A percentile compares a stretch with the other conserved stretches of the same genome.
These are phyloP conservation scores for Suillus placidus DNA, from an alignment of 768 basidiomycete genomes.

Conservation along the genomic window DNA sequence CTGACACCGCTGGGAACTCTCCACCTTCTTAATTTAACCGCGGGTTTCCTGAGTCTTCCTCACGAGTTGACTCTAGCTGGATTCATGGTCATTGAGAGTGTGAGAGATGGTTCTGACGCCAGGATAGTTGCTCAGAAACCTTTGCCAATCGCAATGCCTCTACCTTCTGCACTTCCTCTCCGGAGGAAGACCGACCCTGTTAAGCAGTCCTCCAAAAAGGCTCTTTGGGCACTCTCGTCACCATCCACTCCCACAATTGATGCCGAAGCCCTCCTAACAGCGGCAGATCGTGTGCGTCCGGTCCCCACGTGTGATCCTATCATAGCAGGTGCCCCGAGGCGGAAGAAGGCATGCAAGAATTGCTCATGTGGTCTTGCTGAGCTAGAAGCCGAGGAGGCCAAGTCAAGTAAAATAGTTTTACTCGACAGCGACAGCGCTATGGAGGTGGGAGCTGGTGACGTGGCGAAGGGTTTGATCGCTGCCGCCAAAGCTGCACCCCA, in stretches of 20 bases:
- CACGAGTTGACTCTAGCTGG: conserved; percentile 68
- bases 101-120: conserved; percentile 37
- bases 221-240: conserved; percentile 81
- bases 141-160: conserved; percentile 36
- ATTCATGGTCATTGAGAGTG: conserved; percentile 56
- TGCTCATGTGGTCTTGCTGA: conserved; percentile 97
- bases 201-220: conserved; percentile 79
- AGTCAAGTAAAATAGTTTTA: conserved; percentile 62
- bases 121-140: conserved; percentile 75
- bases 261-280: conserved; percentile 80
- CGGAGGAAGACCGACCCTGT: conserved; percentile 53
- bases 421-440: conserved; percentile 62
- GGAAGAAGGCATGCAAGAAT: conserved; percentile 93
- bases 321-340: conserved; percentile 49
- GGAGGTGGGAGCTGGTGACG: conserved; percentile 56
- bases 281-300: conserved; percentile 80
- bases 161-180: conserved; percentile 44
- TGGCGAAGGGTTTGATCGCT: conserved; percentile 62
- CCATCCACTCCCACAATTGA: conserved; percentile 78
- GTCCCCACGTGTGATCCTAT: conserved; percentile 76
- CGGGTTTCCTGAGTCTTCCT: conserved; percentile 46
- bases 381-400: conserved; percentile 81
- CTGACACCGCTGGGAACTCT: conserved; percentile 71
- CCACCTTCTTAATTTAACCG: conserved; percentile 58
- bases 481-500: conserved; percentile 77